Evolutionary conservation across 495 filamentous ascomycete genomes (phyloP), one percentile per base, ranked within the genome.

Genomic region (Penicillium robsamsonii): DNA sequence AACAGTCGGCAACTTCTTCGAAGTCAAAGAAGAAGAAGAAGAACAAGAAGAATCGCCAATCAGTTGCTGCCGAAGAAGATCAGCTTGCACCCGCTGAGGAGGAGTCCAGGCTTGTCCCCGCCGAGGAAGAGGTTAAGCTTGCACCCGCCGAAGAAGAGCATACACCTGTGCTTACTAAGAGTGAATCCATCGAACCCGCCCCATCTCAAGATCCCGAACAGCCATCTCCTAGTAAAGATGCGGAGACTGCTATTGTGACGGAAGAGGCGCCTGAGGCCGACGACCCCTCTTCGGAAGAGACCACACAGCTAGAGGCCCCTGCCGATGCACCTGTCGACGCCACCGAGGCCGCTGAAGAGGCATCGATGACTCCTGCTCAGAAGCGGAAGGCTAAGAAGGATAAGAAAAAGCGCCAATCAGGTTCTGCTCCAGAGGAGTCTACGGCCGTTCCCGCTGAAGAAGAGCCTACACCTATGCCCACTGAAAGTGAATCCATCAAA

Each of bases 391-490:
- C 52, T 15, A 54, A 54, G 43, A 54, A 54, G 25, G 55, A 61
- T 22, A 60, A 67, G 35, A 66, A 64, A 50, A 51, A 65, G 50
- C 55, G 50, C 12, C 50, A 56, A 41, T 53, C 60, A 7, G 27
- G 46, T 43, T 40, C 37, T 12, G 48, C 6, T 10, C 38, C 46
- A 18, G 54, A 44, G 2, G 30, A 33, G 30, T 1, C 18, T 10
- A 33, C 15, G 18, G 30, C 30, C 11, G 30, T 12, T 2, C 30
- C 30, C 30, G 10, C 10, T 12, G 30, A 33, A 9, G 30, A 33
- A 33, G 30, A 49, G n/a, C 12, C 24, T 24, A 35, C 53, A 17
- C 35, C 35, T 38, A 15, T 38, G 35, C n/a, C 35, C n/a, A 7
- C n/a, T 38, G 35, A 38, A 4, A 17, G 8, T 9, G n/a, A 38